These are phyloP conservation scores for Psophocarpus tetragonolobus DNA, from an alignment of 306 rosid genomes.

Conservation along the genomic window DNA sequence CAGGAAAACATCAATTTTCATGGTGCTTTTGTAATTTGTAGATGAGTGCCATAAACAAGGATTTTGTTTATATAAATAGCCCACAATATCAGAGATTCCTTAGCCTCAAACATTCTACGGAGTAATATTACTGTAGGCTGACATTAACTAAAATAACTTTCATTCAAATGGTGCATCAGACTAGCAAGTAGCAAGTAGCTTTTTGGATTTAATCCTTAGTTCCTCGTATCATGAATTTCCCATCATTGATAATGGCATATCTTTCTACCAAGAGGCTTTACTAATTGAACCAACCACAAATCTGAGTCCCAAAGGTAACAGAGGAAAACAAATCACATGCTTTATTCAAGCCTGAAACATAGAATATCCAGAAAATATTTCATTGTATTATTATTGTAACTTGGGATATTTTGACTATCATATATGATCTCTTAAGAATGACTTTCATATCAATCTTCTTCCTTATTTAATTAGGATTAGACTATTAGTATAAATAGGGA, in stretches of 20 bases:
- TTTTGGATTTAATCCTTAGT: neutral
- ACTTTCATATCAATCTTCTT: conserved; percentile 1
- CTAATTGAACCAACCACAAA: conserved; percentile 5
- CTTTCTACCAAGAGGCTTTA: neutral
- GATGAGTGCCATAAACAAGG: conserved; percentile 18
- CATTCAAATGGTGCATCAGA: neutral
- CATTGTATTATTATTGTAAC: neutral
- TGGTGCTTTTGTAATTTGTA: neutral
- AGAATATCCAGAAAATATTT: neutral
- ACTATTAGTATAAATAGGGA: conserved; percentile 2
- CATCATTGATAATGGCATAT: neutral
- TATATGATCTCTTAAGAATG: neutral
- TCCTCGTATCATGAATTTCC: neutral
- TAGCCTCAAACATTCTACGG: neutral
- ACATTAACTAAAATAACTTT: conserved; percentile 15
- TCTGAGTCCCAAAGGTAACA: conserved; percentile 13
- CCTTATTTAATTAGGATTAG: neutral
- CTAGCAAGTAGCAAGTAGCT: conserved; percentile 8
- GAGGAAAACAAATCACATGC: neutral
- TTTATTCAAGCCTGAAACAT: neutral
- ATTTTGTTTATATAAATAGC: neutral
- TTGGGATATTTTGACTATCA: neutral
- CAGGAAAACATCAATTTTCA: neutral
- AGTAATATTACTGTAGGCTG: neutral
- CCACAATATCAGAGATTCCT: conserved; percentile 15